Percentiles rank a stretch among this genome's conserved stretches.
phyloP scores from a whole-genome alignment of 768 basidiomycete species.

The Dentipellis fragilis region DNA sequence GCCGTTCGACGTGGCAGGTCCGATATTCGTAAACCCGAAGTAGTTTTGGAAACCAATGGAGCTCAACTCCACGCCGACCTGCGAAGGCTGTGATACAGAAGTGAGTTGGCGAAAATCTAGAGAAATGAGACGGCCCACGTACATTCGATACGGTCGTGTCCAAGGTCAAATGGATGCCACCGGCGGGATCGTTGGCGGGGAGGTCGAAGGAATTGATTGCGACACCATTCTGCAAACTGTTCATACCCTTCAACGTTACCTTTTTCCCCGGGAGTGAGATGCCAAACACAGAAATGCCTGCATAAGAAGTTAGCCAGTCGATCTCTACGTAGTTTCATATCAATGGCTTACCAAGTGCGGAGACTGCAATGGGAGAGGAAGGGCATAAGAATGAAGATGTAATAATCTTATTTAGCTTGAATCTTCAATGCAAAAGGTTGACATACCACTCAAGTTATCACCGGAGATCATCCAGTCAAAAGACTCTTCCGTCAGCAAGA shows the following conservation, averaged over 20 bases:
- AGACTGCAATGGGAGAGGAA: constrained; percentile 29
- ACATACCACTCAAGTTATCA: constrained; percentile 49
- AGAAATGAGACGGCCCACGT: constrained; percentile 14
- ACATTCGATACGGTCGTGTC: constrained; percentile 52
- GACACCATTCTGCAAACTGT: constrained; percentile 54
- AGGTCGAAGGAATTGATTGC: constrained; percentile 59
- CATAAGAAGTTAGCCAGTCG: not conserved
- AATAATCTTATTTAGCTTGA: not conserved
- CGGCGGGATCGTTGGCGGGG: constrained; percentile 58
- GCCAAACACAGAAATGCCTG: constrained; percentile 48
- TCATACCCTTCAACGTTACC: constrained; percentile 61
- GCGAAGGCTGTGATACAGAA: constrained; percentile 42
- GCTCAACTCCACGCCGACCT: constrained; percentile 59
- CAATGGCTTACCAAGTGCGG: constrained; percentile 38
- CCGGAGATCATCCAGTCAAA: constrained; percentile 66
- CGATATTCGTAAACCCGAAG: constrained; percentile 43
- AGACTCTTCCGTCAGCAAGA: constrained; percentile 49
- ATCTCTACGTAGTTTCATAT: not conserved
- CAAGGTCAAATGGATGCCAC: constrained; percentile 60
- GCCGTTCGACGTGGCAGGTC: constrained; percentile 40
- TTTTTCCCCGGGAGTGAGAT: constrained; percentile 45
- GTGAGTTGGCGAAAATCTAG: constrained; percentile 4
- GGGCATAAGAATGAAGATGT: too few species aligned
- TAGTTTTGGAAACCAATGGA: constrained; percentile 54
- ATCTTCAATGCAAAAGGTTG: not conserved